Percentiles rank a stretch among this genome's conserved stretches.
phyloP scores from a whole-genome alignment of 2,329 filamentous ascomycete species.

The Tolypocladium tropicale region DNA sequence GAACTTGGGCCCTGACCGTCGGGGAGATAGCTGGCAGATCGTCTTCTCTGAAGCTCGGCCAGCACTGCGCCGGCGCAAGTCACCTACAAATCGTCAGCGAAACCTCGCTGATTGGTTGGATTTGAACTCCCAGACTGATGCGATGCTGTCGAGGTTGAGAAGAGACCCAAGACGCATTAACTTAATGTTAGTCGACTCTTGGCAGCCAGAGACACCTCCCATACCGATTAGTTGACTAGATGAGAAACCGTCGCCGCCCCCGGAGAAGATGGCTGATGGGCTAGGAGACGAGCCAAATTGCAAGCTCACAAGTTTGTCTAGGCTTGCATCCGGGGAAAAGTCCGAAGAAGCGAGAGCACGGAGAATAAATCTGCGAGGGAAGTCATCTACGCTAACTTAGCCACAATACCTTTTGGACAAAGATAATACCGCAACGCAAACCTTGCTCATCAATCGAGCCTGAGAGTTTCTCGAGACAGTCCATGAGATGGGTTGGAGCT shows the following conservation, averaged over 20 bases:
- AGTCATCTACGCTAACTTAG: conserved; percentile 1
- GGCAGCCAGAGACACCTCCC: background rate
- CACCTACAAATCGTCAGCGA: conserved; percentile 34
- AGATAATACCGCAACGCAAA: background rate
- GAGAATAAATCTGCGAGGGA: conserved; percentile 27
- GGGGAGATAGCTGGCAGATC: conserved; percentile 49
- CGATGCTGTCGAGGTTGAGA: conserved; percentile 62
- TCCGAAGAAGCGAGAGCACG: conserved; percentile 62
- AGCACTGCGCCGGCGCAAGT: conserved; percentile 83
- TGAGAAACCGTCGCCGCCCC: background rate
- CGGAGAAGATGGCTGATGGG: conserved; percentile 11
- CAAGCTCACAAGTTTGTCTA: conserved; percentile 49
- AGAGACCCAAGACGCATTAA: conserved; percentile 58
- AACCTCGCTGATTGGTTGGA: background rate
- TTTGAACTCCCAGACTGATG: conserved; percentile 42
- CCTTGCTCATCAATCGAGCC: background rate
- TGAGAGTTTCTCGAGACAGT: conserved; percentile 15
- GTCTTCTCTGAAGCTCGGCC: conserved; percentile 58
- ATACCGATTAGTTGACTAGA: background rate
- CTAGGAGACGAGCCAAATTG: conserved; percentile 5
- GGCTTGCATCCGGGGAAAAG: conserved; percentile 59
- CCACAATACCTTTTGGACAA: background rate
- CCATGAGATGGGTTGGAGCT: conserved; percentile 28
- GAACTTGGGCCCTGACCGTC: conserved; percentile 41
- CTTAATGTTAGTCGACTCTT: conserved; percentile 28